A percentile compares a stretch with the other conserved stretches of the same genome.
Evolutionary conservation across 345 rosid species (phyloP).

Genomic region (Xanthoceras sorbifolium): DNA sequence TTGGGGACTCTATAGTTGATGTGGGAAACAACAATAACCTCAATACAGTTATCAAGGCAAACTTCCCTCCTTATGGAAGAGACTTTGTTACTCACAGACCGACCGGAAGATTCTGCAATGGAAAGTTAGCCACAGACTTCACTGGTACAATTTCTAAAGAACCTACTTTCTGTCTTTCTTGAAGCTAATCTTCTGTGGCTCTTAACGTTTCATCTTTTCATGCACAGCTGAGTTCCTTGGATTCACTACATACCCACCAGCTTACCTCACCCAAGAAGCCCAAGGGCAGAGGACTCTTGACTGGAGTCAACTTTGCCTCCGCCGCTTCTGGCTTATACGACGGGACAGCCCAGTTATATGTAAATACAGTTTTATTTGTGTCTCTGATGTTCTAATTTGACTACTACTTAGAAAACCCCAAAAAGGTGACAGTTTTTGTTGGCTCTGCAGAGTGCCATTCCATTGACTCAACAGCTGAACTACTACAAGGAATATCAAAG

Average conservation of each 20-base stretch:
- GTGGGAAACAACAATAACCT: slow-evolving; percentile 88
- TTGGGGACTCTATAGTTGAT: slow-evolving; percentile 91
- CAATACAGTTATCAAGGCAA: slow-evolving; percentile 61
- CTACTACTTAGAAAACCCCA: neutral
- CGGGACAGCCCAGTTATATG: slow-evolving; percentile 69
- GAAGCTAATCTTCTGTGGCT: neutral
- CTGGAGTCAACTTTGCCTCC: slow-evolving; percentile 87
- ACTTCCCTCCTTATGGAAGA: slow-evolving; percentile 94
- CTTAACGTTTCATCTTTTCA: slow-evolving; percentile 12
- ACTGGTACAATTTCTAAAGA: slow-evolving; percentile 43
- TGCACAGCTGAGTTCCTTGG: slow-evolving; percentile 82
- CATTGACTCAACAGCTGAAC: slow-evolving; percentile 72
- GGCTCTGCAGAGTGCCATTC: slow-evolving; percentile 55
- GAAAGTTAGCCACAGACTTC: slow-evolving; percentile 82
- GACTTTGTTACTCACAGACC: slow-evolving; percentile 70
- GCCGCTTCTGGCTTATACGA: slow-evolving; percentile 82
- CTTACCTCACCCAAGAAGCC: slow-evolving; percentile 77
- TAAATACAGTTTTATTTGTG: slow-evolving; percentile 19
- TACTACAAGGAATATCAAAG: slow-evolving; percentile 73
- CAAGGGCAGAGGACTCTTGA: slow-evolving; percentile 50
- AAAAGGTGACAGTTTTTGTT: slow-evolving; percentile 1
- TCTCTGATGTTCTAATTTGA: neutral
- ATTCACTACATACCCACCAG: slow-evolving; percentile 75
- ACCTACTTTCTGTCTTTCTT: neutral
- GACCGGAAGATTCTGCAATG: slow-evolving; percentile 92